Percentiles rank a stretch among this genome's conserved stretches.
phyloP scores from a whole-genome alignment of 169 alveolate species.

The Plasmodium chabaudi region DNA sequence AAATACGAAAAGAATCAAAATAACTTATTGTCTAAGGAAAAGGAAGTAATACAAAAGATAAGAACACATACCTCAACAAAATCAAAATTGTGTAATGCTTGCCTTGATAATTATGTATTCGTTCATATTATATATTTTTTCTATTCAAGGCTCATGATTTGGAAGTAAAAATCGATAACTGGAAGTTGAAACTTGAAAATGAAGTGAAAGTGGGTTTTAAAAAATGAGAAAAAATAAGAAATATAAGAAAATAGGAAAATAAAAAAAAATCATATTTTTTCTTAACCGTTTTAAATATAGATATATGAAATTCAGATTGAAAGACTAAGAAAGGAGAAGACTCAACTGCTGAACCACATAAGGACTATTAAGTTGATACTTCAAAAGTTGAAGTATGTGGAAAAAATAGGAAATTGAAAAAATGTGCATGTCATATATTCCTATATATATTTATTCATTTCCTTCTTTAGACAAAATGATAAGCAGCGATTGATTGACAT shows the following conservation, averaged over 20 bases:
- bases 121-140: too few species aligned
- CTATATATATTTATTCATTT: not conserved
- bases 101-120: not conserved
- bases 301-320: slow-evolving; percentile 62
- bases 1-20: slow-evolving; percentile 30
- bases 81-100: not conserved
- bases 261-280: not conserved
- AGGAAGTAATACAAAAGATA: slow-evolving; percentile 16
- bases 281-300: not conserved
- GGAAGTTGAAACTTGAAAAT: slow-evolving; percentile 65
- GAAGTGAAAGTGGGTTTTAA: slow-evolving; percentile 11
- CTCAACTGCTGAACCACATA: slow-evolving; percentile 55
- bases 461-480: slow-evolving; percentile 26
- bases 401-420: not conserved
- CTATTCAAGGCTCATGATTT: slow-evolving; percentile 28
- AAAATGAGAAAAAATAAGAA: not conserved
- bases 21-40: slow-evolving; percentile 26
- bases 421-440: too few species aligned
- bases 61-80: not conserved
- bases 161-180: slow-evolving; percentile 47
- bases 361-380: slow-evolving; percentile 51
- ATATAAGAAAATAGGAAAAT: too few species aligned
- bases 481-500: slow-evolving; percentile 54
- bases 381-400: slow-evolving; percentile 36
- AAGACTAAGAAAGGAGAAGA: slow-evolving; percentile 37